These are phyloP conservation scores for Blepharisma undulans DNA, from an alignment of 169 alveolate species.

Conservation along the genomic window DNA sequence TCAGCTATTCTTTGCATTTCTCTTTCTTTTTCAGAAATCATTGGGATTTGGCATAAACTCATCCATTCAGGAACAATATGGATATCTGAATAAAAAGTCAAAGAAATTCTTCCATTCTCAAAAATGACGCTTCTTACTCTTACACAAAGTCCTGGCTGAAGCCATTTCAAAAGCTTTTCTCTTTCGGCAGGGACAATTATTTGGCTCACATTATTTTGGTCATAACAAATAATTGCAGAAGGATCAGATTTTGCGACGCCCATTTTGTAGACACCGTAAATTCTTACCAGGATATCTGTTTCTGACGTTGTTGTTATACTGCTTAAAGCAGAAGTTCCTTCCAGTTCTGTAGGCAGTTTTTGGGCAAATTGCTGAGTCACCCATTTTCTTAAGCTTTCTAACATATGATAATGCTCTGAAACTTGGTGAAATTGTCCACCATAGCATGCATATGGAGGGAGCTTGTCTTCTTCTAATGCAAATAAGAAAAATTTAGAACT, in stretches of 20 bases:
- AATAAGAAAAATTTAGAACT: not conserved
- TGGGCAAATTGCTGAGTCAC: not conserved
- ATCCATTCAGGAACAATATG: not conserved
- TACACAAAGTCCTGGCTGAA: conserved; percentile 18
- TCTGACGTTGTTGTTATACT: not conserved
- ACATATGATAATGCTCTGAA: not conserved
- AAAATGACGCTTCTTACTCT: conserved; percentile 9
- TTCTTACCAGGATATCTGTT: not conserved
- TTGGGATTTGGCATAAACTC: not conserved
- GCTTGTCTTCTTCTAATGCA: not conserved
- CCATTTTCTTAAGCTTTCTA: not conserved
- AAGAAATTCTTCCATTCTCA: not conserved
- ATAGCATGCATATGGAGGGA: conserved; percentile 6
- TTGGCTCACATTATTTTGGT: not conserved
- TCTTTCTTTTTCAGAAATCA: not conserved
- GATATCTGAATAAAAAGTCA: conserved; percentile 2
- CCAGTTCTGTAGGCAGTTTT: not conserved
- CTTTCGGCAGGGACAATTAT: not conserved
- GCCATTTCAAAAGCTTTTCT: not conserved
- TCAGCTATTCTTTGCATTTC: not conserved
- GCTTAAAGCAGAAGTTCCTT: not conserved
- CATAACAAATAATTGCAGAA: not conserved
- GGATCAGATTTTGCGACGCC: conserved; percentile 15
- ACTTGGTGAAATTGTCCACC: conserved; percentile 4
- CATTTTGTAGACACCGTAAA: not conserved